Percentiles rank a stretch among this genome's conserved stretches.
Conservation (phyloP, 306 rosid species). For the Lithocarpus polystachyus region DNA sequence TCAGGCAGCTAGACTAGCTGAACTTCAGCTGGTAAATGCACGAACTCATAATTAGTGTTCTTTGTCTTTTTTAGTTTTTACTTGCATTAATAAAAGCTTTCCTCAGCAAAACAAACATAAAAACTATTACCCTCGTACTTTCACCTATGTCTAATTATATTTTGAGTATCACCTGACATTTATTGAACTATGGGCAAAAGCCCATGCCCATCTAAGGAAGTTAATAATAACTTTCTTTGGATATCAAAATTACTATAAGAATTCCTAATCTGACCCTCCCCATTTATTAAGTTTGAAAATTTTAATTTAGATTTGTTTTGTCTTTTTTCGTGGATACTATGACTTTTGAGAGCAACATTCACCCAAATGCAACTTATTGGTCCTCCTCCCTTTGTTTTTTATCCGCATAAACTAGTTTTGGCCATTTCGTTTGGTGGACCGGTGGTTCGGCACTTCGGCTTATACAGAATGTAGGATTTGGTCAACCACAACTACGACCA, state of each 20-base stretch:
- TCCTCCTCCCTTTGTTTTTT: not conserved
- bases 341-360: too few relatives aligned
- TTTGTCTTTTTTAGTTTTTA: slow-evolving; percentile 11
- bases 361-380: too few relatives aligned
- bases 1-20: not conserved
- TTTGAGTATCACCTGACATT: not conserved
- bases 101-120: not conserved
- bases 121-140: too few relatives aligned
- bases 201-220: not conserved
- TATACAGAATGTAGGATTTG: not conserved
- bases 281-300: not conserved
- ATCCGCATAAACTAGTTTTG: too few relatives aligned
- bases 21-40: not conserved
- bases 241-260: not conserved
- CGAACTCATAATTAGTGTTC: not conserved
- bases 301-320: not conserved
- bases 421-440: not conserved
- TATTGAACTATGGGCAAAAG: not conserved
- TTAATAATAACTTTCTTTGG: not conserved
- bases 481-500: not conserved
- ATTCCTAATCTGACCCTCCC: not conserved
- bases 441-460: not conserved
- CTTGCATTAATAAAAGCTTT: not conserved
- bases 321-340: not conserved
- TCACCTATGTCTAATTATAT: too few relatives aligned